Base-by-base conservation (phyloP, 495 filamentous ascomycete genomes). In the Schizothecium vesticola region DNA sequence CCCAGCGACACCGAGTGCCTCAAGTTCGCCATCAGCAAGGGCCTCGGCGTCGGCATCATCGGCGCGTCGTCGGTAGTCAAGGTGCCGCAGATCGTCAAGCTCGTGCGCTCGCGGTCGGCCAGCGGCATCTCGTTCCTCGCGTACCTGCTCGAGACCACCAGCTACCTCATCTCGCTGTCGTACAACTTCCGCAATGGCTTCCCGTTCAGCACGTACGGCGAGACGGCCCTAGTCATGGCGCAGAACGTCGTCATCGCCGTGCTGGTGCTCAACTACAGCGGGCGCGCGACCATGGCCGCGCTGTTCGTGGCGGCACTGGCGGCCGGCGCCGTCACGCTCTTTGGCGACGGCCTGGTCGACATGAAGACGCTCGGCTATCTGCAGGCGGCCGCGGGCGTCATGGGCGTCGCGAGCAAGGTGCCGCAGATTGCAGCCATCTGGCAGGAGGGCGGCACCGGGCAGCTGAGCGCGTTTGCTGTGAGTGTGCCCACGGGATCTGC, bases 391-490 rank as follows among this genome's bases (percentile, higher is more conserved):
- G 93, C 93, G 0, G 95, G 94, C 22, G 85, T 88, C 31, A 76
- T 99, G 67, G 87, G 91, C 29, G 86, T 97, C 36, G 91, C 90
- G 26, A 95, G 92, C 82, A 98, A 98, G 84, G 76, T 91, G 63
- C 96, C 95, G 67, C 95, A 98, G 84, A 97, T 98, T 71, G 82
- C 84, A 64, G 88, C 91, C 25, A 91, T 97, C 76, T 92, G 88
- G 82, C 83, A 85, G 68, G 80, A 96, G 76, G 93, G 92, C 25
- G 90, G 92, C 51, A 99, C 95, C 13, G 95, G 95, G 61, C 94
- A 97, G 84, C 82, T 99, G 76, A 96, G 92, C 77, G 96, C 96
- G 65, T 97, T 97, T 79, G 91, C 93, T 64, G 95, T 97, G 84
- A 82, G 91, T 86, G 58, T 56, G 63, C 61, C 55, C 21, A 61